These are phyloP conservation scores for Dimargaris verticillata DNA, from an alignment of 192 early-diverging fungal genomes.

Conservation along the genomic window DNA sequence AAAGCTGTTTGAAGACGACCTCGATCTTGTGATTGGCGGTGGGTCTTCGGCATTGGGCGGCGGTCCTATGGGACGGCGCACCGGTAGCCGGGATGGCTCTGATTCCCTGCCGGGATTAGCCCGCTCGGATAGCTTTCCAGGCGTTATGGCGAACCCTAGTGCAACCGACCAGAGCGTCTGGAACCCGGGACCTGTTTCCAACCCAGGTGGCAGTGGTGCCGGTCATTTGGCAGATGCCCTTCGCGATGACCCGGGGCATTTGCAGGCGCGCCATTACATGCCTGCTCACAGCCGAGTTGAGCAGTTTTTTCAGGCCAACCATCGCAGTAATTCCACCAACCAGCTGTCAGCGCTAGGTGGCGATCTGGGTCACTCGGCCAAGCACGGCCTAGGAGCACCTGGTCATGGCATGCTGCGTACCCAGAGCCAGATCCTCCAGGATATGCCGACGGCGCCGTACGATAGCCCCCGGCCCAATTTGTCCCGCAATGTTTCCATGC, in stretches of 20 bases:
- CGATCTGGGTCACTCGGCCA: neutral
- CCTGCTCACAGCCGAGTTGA: constrained; percentile 4
- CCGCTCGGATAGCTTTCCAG: constrained; percentile 7
- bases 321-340: neutral
- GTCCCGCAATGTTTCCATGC: constrained; percentile 8
- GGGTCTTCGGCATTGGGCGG: neutral
- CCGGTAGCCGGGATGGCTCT: neutral
- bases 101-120: neutral
- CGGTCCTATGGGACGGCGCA: neutral
- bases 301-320: constrained; percentile 1
- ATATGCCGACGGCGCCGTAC: neutral
- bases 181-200: neutral
- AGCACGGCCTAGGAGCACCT: neutral
- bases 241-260: neutral
- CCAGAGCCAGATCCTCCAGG: constrained; percentile 1
- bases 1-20: constrained; percentile 16
- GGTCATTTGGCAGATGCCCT: neutral
- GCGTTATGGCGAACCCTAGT: neutral
- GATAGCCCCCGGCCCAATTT: neutral
- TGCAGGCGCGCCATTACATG: neutral
- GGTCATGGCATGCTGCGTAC: neutral
- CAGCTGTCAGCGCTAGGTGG: neutral
- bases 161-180: constrained; percentile 1
- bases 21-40: constrained; percentile 16
- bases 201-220: neutral